Base-by-base conservation (phyloP, 106 monocot genomes). In the Dendrobium officinale region DNA sequence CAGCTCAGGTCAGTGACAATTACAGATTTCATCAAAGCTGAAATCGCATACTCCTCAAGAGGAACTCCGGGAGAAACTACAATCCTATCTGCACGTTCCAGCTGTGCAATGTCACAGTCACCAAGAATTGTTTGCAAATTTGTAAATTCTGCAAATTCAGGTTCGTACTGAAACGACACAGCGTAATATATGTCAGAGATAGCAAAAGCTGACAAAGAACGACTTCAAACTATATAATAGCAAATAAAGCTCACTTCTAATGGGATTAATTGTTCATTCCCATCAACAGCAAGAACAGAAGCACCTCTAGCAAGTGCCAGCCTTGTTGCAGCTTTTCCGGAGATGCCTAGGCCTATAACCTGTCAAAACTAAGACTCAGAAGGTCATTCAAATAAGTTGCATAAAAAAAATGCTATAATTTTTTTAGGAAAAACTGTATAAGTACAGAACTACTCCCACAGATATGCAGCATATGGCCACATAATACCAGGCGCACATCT, bases 51-150 rank as follows among this genome's bases (percentile, higher is more conserved):
- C 22, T 86, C 75, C 81, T 84, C n/a, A 5, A 86, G 37, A 59
- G 86, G 61, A 77, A 89, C 86, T 51, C 89, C 89, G 66, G 89
- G 89, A 64, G 86, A 89, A 79, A 89, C 89, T 47, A 89, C 89
- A 24, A 86, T 48, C 68, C 77, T 86, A 80, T 89, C 89, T 19
- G 79, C 82, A 76, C 66, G 75, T 40, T 33, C 61, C 16, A 89
- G 73, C 15, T 81, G 48, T 49, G 5, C 9, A 41, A 75, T 37
- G 37, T 86, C 79, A 82, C 86, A 89, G 73, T 80, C n/a, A 68
- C 86, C 89, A 51, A 84, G 84, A 56, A 84, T 70, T 67, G 81
- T 79, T 77, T 83, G 80, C 77, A 89, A 26, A 75, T 84, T 43
- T 42, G 68, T 79, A 80, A 80, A 54, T 55, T 51, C 81, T 33